Evolutionary conservation across 2,329 filamentous ascomycete species (phyloP), one percentile per base, ranked within the genome.

Genomic region (Monilinia fructicola): DNA sequence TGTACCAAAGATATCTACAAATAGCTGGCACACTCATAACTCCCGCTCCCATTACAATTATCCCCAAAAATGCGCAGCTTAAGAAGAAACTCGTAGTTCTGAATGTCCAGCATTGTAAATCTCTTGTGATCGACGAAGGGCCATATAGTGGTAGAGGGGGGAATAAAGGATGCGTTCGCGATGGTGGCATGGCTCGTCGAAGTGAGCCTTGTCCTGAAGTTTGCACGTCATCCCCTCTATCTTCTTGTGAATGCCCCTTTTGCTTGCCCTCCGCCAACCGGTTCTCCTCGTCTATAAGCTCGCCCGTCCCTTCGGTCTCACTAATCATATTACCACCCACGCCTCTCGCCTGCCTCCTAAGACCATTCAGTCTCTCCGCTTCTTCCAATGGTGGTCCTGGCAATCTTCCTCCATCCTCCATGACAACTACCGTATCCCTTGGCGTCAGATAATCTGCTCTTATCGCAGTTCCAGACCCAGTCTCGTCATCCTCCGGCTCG

Each of bases 141-240:
- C 91, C 91, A 73, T 96, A 97, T 0, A 92, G 80, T 0, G 93
- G 93, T 11, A 97, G 78, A 2, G 92, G 91, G 7, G 93, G 93
- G 71, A 97, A 97, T 6, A 96, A 80, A 3, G 91, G 90, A 71
- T 93, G 89, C 2, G 91, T 93, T 70, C 86, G 84, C 10, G 87
- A 87, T 1, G 87, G 86, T 0, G 90, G 88, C 78, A 82, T 83
- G 18, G 82, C 75, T 67, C 76, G 78, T 54, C 78, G 77, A 23
- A 86, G 71, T 21, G 81, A 81, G 16, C 78, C 80, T 31, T 81
- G 82, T 44, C 81, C 79, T 4, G 82, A 79, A 65, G 80, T 80
- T 68, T 82, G 76, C 66, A 79, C 71, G n/a, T 38, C 67, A 64
- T 56, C 72, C 52, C 42, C 71, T 64, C 21, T 21, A 23, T 16